Conservation (phyloP, 2,329 filamentous ascomycete species). For the Cladosporium sp. region DNA sequence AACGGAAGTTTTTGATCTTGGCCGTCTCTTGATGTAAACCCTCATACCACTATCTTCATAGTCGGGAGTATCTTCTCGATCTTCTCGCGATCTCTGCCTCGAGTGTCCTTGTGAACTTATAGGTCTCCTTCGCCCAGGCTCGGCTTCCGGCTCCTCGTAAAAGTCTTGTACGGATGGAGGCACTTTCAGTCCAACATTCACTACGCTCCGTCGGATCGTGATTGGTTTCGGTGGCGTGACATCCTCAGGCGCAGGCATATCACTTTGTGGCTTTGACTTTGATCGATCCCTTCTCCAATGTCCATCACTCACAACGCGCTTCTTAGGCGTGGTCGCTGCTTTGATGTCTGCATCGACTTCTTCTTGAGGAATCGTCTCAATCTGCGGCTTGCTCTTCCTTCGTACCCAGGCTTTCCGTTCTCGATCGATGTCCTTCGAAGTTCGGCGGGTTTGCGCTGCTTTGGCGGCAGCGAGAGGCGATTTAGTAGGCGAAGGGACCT, state of each 20-base stretch:
- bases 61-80: slow-evolving; percentile 24
- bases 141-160: slow-evolving; percentile 23
- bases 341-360: slow-evolving; percentile 41
- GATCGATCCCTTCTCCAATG: slow-evolving; percentile 59
- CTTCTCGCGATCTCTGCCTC: slow-evolving; percentile 20
- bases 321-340: slow-evolving; percentile 68
- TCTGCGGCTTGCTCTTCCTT: slow-evolving; percentile 31
- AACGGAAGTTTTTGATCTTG: slow-evolving; percentile 17
- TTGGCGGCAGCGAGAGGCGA: slow-evolving; percentile 1
- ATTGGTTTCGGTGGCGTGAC: slow-evolving; percentile 27
- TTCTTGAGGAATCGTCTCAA: slow-evolving; percentile 35
- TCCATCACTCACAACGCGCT: slow-evolving; percentile 87
- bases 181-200: slow-evolving; percentile 30
- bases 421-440: slow-evolving; percentile 27
- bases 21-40: slow-evolving; percentile 30
- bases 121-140: slow-evolving; percentile 20
- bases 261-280: slow-evolving; percentile 12
- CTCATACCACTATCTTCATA: slow-evolving; percentile 31
- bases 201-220: slow-evolving; percentile 27
- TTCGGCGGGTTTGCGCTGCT: slow-evolving; percentile 17
- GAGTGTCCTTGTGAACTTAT: slow-evolving; percentile 20
- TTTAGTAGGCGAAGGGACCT: not conserved
- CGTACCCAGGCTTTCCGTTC: slow-evolving; percentile 34
- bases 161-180: slow-evolving; percentile 30
- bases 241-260: slow-evolving; percentile 23